phyloP scores from a whole-genome alignment of 2,329 filamentous ascomycete genomes.

The Exophiala spinifera region DNA sequence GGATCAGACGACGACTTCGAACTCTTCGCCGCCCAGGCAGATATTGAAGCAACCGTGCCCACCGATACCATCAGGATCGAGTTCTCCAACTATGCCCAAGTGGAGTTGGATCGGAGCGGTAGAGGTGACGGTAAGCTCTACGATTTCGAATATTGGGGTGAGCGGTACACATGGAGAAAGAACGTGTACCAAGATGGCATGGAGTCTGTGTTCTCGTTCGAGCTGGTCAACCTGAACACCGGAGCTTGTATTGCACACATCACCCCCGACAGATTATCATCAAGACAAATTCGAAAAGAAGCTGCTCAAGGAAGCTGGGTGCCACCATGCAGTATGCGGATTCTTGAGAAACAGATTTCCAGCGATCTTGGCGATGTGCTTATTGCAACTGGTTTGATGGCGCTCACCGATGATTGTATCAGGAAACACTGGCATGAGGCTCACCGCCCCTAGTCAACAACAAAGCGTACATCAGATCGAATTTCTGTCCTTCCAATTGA shows the following conservation, averaged over 20 bases:
- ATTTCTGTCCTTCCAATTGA: conserved; percentile 5
- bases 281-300: conserved; percentile 68
- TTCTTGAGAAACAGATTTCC: conserved; percentile 71
- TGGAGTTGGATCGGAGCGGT: conserved; percentile 65
- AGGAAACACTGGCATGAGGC: conserved; percentile 66
- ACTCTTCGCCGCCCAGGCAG: conserved; percentile 18
- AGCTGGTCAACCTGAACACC: conserved; percentile 68
- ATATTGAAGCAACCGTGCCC: conserved; percentile 36
- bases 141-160: conserved; percentile 92
- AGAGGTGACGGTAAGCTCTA: conserved; percentile 73
- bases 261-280: conserved; percentile 72
- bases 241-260: conserved; percentile 74
- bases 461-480: conserved; percentile 7
- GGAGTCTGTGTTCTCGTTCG: conserved; percentile 67
- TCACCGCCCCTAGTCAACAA: conserved; percentile 18
- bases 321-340: conserved; percentile 85
- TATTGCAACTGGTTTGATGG: conserved; percentile 82
- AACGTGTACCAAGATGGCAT: conserved; percentile 65
- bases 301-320: conserved; percentile 81
- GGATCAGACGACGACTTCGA: conserved; percentile 30
- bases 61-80: conserved; percentile 84
- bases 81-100: conserved; percentile 94
- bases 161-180: conserved; percentile 79
- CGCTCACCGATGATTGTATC: conserved; percentile 88
- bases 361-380: conserved; percentile 62